These are phyloP conservation scores for Yamadazyma atlantica DNA, from an alignment of 1,139 yeast genomes.

Conservation along the genomic window DNA sequence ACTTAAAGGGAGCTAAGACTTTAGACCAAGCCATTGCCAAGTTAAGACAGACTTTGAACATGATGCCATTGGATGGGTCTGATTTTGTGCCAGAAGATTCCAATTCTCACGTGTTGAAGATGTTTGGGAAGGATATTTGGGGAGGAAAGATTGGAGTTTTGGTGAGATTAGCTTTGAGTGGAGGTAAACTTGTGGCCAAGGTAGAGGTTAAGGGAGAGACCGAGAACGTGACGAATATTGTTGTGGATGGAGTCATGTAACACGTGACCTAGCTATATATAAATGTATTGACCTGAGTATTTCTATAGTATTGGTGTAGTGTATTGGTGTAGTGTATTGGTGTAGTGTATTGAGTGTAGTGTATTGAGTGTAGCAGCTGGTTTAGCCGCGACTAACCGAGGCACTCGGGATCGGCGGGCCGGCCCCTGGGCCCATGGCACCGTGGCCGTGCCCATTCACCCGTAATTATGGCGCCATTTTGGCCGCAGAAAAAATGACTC, in stretches of 20 bases:
- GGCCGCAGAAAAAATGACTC: no score
- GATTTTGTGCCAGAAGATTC: constrained; percentile 65
- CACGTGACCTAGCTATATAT: neutral
- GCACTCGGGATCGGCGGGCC: no score
- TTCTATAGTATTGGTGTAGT: no score
- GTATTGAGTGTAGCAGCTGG: no score
- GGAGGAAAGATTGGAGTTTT: constrained; percentile 71
- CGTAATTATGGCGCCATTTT: no score
- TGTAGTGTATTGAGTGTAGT: no score
- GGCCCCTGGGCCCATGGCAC: no score
- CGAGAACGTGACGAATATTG: constrained; percentile 44
- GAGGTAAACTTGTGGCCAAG: constrained; percentile 75
- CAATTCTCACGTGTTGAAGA: constrained; percentile 69
- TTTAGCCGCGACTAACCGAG: no score
- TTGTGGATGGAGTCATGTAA: constrained; percentile 47
- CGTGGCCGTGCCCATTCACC: no score
- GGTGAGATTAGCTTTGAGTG: constrained; percentile 70
- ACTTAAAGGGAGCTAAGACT: constrained; percentile 33
- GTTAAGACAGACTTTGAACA: constrained; percentile 63
- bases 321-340: no score
- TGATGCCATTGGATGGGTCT: constrained; percentile 80
- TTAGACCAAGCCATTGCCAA: constrained; percentile 40
- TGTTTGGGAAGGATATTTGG: constrained; percentile 78
- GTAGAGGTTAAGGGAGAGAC: constrained; percentile 68
- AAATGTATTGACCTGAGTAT: no score